Conservation (phyloP, 108 stramenopile genomes). For the Cyclotella baltica region DNA sequence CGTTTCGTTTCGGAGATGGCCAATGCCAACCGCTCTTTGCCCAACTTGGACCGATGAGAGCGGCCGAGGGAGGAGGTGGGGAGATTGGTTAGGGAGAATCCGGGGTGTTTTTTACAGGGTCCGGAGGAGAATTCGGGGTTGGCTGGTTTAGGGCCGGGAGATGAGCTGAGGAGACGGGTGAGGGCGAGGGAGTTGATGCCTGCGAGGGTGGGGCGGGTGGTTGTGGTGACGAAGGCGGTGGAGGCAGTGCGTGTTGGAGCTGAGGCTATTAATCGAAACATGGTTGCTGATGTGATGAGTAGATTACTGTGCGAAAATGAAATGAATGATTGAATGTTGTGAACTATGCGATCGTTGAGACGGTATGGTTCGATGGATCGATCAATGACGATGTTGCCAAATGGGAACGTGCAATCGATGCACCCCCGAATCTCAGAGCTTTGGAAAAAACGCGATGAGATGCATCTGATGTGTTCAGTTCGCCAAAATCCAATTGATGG, state of each 20-base stretch:
- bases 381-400: background rate
- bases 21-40: slow-evolving; percentile 94
- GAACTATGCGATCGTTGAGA: background rate
- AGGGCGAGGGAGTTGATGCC: slow-evolving; percentile 6
- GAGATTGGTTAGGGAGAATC: slow-evolving; percentile 84
- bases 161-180: background rate
- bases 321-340: background rate
- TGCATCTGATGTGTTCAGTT: background rate
- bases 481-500: background rate
- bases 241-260: background rate
- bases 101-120: slow-evolving; percentile 99
- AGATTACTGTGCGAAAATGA: background rate
- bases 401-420: background rate
- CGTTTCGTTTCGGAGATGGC: slow-evolving; percentile 97
- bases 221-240: slow-evolving; percentile 1
- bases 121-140: slow-evolving; percentile 94
- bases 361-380: background rate
- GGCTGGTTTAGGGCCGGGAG: slow-evolving; percentile 58
- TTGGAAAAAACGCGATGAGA: background rate
- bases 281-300: background rate
- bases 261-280: slow-evolving; percentile 17
- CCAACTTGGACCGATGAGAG: slow-evolving; percentile 97
- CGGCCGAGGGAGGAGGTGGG: slow-evolving; percentile 88
- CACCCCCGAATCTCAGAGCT: background rate
- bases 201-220: background rate